Percentiles rank a stretch among this genome's conserved stretches.
Conservation (phyloP, 2,329 filamentous ascomycete genomes). For the Huntiella decipiens region DNA sequence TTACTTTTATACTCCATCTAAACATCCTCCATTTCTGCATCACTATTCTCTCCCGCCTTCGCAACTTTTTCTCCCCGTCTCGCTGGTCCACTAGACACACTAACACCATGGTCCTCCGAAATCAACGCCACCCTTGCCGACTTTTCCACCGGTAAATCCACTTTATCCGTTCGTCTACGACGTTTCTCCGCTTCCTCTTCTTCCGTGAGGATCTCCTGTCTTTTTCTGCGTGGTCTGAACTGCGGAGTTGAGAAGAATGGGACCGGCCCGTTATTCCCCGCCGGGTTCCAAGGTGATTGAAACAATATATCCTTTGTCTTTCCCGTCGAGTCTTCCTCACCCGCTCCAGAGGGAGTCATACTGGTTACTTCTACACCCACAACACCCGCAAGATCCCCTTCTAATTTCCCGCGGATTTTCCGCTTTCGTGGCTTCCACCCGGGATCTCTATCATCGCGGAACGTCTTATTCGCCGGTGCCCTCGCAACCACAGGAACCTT, state of each 20-base stretch:
- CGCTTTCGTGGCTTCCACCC: constrained; percentile 17
- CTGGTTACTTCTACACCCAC: not conserved
- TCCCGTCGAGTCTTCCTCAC: not conserved
- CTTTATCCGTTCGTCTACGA: constrained; percentile 2
- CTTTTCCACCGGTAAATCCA: constrained; percentile 6
- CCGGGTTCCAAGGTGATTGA: constrained; percentile 16
- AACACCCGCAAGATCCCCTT: not conserved
- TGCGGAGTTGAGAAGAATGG: constrained; percentile 10
- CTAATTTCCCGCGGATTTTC: constrained; percentile 3
- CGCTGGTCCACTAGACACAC: constrained; percentile 1
- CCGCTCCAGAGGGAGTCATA: not conserved
- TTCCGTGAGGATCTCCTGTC: constrained; percentile 2
- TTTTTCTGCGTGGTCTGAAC: constrained; percentile 8
- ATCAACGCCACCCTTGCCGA: constrained; percentile 7
- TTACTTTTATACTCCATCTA: not conserved
- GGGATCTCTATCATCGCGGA: constrained; percentile 23
- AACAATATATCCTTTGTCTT: constrained; percentile 11
- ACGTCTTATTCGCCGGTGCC: constrained; percentile 23
- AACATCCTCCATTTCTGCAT: constrained; percentile 7
- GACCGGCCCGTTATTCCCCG: not conserved
- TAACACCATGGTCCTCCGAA: constrained; percentile 10
- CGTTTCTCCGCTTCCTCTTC: constrained; percentile 1
- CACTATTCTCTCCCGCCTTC: not conserved
- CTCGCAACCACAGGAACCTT: constrained; percentile 40
- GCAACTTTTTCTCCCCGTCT: not conserved